Conservation (phyloP, 371 early-diverging fungal genomes). For the Cladochytrium tenue region DNA sequence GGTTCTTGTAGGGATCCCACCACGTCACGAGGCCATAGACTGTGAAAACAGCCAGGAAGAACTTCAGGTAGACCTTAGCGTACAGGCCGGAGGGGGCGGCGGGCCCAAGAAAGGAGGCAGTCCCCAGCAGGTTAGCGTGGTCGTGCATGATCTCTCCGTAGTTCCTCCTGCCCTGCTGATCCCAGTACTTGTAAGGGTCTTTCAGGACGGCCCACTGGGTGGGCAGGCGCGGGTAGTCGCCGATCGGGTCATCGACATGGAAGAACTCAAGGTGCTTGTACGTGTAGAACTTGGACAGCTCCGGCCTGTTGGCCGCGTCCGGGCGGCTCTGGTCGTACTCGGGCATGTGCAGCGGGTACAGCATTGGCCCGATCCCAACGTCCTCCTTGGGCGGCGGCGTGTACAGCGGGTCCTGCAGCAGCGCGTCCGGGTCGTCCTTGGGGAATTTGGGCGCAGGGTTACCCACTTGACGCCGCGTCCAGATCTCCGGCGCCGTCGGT, state of each 20-base stretch:
- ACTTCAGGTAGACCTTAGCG: slow-evolving; percentile 20
- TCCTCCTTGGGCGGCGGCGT: slow-evolving; percentile 38
- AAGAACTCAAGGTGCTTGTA: slow-evolving; percentile 33
- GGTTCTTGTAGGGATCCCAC: slow-evolving; percentile 40
- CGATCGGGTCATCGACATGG: slow-evolving; percentile 39
- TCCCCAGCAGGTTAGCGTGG: slow-evolving; percentile 40
- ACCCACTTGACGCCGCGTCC: slow-evolving; percentile 21
- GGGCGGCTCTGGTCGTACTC: slow-evolving; percentile 46
- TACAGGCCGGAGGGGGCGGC: slow-evolving; percentile 23
- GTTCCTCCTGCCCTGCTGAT: slow-evolving; percentile 51
- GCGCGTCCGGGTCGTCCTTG: slow-evolving; percentile 24
- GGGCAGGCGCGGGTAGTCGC: slow-evolving; percentile 49
- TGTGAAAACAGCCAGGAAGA: slow-evolving; percentile 25
- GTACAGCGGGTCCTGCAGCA: slow-evolving; percentile 43
- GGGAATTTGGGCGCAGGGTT: not conserved
- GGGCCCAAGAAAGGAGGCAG: slow-evolving; percentile 37
- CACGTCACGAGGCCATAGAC: slow-evolving; percentile 20
- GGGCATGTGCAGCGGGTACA: slow-evolving; percentile 45
- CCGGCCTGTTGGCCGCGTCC: slow-evolving; percentile 34
- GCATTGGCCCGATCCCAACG: slow-evolving; percentile 37
- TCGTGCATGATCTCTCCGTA: slow-evolving; percentile 52
- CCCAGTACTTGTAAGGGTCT: slow-evolving; percentile 55
- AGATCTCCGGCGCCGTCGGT: slow-evolving; percentile 20
- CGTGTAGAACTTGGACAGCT: slow-evolving; percentile 12
- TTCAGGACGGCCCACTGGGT: slow-evolving; percentile 41